Conservation (phyloP, 2,329 filamentous ascomycete species). For the Hypoxylon sp. region DNA sequence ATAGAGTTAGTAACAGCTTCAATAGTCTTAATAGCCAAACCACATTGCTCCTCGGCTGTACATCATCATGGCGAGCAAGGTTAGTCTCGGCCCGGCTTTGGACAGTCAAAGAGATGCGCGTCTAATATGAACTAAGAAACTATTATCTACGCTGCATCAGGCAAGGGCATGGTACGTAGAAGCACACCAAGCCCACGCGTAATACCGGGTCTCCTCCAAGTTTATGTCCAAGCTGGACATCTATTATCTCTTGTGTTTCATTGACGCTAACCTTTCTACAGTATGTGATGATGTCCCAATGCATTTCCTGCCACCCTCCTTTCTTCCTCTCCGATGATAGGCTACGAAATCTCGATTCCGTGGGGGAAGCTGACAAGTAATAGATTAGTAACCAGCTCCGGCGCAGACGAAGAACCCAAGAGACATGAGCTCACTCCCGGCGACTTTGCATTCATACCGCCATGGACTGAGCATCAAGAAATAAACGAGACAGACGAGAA, state of each 20-base stretch:
- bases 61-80: slow-evolving; percentile 80
- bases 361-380: slow-evolving; percentile 34
- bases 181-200: not conserved
- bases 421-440: slow-evolving; percentile 72
- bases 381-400: slow-evolving; percentile 69
- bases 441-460: slow-evolving; percentile 79
- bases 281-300: slow-evolving; percentile 32
- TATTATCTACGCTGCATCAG: slow-evolving; percentile 76
- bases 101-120: slow-evolving; percentile 3
- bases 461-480: slow-evolving; percentile 79
- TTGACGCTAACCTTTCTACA: slow-evolving; percentile 32
- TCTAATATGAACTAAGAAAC: slow-evolving; percentile 65
- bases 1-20: slow-evolving; percentile 45
- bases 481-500: slow-evolving; percentile 73
- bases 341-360: not conserved
- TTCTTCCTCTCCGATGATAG: slow-evolving; percentile 15
- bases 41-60: slow-evolving; percentile 72
- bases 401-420: slow-evolving; percentile 65
- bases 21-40: slow-evolving; percentile 73
- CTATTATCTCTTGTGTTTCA: not conserved
- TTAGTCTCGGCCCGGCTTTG: slow-evolving; percentile 53
- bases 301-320: slow-evolving; percentile 4
- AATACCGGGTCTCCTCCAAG: not conserved
- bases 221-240: not conserved
- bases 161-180: slow-evolving; percentile 63